Conservation (phyloP, 495 filamentous ascomycete species). For the Penicillium subrubescens region DNA sequence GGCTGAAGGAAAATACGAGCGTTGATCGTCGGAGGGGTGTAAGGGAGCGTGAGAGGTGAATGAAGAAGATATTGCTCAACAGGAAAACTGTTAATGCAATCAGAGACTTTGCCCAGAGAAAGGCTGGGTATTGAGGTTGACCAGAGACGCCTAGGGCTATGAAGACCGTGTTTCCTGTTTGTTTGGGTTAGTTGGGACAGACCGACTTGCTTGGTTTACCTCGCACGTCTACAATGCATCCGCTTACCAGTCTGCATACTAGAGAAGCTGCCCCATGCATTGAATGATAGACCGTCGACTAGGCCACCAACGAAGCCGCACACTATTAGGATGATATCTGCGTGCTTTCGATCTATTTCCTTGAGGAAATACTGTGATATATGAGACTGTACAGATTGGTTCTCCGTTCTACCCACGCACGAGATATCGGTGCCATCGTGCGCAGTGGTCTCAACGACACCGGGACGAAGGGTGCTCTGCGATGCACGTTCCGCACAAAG, state of each 20-base stretch:
- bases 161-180: conserved; percentile 44
- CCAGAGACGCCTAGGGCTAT: conserved; percentile 41
- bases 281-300: conserved; percentile 43
- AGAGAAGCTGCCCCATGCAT: conserved; percentile 58
- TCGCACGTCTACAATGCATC: not conserved
- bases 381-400: not conserved
- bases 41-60: conserved; percentile 31
- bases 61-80: conserved; percentile 39
- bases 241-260: conserved; percentile 59
- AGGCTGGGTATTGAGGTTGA: conserved; percentile 40
- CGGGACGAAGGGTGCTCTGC: not conserved
- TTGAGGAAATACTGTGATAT: conserved; percentile 7
- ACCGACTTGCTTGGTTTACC: too few species aligned
- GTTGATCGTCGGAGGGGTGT: conserved; percentile 48
- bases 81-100: conserved; percentile 39
- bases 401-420: not conserved
- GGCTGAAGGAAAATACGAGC: conserved; percentile 55
- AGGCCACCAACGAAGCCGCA: conserved; percentile 44
- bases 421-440: not conserved
- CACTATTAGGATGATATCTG: conserved; percentile 40
- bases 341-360: conserved; percentile 27
- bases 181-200: not conserved
- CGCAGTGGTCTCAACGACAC: not conserved
- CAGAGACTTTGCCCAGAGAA: conserved; percentile 46
- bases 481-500: not conserved